A percentile compares a stretch with the other conserved stretches of the same genome.
Conservation (phyloP, 2,329 filamentous ascomycete genomes). For the Beauveria caledonica region DNA sequence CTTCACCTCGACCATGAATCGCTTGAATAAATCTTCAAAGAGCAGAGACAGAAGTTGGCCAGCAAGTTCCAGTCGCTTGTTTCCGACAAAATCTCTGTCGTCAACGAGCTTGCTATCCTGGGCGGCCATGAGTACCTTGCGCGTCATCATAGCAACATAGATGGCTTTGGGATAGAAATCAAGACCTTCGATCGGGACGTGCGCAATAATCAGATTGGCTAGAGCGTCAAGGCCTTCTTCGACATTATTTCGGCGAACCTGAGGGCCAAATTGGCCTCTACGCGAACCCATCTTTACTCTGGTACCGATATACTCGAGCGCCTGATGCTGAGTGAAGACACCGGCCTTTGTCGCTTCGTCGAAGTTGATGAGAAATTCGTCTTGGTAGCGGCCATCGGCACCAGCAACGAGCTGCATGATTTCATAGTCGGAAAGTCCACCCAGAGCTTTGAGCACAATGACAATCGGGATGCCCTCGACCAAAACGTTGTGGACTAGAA, state of each 20-base stretch:
- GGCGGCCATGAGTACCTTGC: constrained; percentile 90
- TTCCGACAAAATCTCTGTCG: constrained; percentile 95
- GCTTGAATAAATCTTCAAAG: constrained; percentile 97
- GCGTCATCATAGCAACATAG: constrained; percentile 94
- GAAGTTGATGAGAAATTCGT: constrained; percentile 92
- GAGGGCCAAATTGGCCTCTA: constrained; percentile 44
- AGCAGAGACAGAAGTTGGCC: constrained; percentile 88
- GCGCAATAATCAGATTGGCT: constrained; percentile 86
- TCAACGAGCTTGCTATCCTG: constrained; percentile 86
- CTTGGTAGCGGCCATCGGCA: constrained; percentile 79
- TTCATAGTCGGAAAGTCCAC: constrained; percentile 88
- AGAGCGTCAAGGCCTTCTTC: constrained; percentile 91
- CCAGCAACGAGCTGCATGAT: constrained; percentile 88
- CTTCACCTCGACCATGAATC: constrained; percentile 82
- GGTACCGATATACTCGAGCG: constrained; percentile 81
- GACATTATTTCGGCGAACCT: constrained; percentile 66
- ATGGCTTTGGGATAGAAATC: constrained; percentile 97
- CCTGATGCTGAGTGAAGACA: constrained; percentile 90
- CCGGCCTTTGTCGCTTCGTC: constrained; percentile 80
- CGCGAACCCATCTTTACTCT: constrained; percentile 81
- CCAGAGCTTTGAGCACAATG: constrained; percentile 85
- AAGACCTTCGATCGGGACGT: constrained; percentile 82
- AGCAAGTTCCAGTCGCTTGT: constrained; percentile 90
- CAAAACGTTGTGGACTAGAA: constrained; percentile 85
- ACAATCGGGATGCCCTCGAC: constrained; percentile 93